Base-by-base conservation (phyloP, 2,329 filamentous ascomycete genomes). In the Aspergillus spinulosporus region DNA sequence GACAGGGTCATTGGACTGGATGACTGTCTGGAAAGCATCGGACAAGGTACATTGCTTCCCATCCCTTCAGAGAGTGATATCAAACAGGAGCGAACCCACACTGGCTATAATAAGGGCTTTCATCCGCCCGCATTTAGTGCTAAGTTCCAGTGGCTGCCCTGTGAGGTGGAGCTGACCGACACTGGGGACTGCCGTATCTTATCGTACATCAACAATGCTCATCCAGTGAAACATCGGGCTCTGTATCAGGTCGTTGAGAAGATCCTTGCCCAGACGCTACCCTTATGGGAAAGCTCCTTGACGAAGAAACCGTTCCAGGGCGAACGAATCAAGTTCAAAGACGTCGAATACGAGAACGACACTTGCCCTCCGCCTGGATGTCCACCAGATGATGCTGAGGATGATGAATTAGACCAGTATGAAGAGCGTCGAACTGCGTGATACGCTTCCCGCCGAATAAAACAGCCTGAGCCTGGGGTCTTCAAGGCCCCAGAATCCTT, bases 121-220 rank as follows among this genome's bases (percentile, higher is more conserved):
- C 36, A 31, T 12, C 43, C 43, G 29, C 43, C 1, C 7, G 5
- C 6, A 29, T 62, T 58, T 43, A 76, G 72, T 8, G 53, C 46
- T 4, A 61, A 66, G 1, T 78, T 75, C 56, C 78, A 83, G 62
- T 83, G 80, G 78, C 68, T 80, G n/a, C 74, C 76, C 1, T 72
- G 70, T 8, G 71, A 79, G 40, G 62, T 76, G 2, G 58, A 68
- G 3, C 63, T 76, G 9, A 4, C 58, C 2, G 37, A 60, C 12
- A 57, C 49, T 40, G 29, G 51, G 12, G 52, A 60, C 49, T 62
- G 64, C 47, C 71, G 63, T 47, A 70, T 78, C 47, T 65, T 63
- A 1, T 74, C 72, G 32, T 78, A 78, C 50, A 76, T 78, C 64
- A 79, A 79, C 56, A 78, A 77, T 56, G 63, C 76, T 2, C 74